Evolutionary conservation across 495 filamentous ascomycete species (phyloP).

Genomic region (Polyplosphaeria fusca): DNA sequence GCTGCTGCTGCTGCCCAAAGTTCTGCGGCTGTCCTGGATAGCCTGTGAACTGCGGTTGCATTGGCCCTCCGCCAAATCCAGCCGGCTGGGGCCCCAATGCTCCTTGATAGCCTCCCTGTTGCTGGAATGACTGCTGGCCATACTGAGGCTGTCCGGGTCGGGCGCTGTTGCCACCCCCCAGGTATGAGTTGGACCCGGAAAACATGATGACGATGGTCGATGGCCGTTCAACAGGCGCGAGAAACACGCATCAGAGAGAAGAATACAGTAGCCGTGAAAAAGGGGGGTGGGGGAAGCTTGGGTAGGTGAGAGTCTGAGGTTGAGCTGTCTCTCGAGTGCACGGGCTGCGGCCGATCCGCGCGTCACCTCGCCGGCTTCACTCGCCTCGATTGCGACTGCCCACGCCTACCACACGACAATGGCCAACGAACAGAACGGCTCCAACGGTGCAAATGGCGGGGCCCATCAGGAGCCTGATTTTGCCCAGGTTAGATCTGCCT

Average conservation of each 20-base stretch:
- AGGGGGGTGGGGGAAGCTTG: background rate
- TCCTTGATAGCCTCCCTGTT: constrained; percentile 43
- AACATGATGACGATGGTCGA: constrained; percentile 59
- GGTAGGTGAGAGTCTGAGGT: constrained; percentile 1
- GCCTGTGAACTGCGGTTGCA: constrained; percentile 59
- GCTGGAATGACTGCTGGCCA: constrained; percentile 54
- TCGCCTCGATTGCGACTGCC: constrained; percentile 8
- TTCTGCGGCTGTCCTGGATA: constrained; percentile 52
- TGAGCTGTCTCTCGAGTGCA: constrained; percentile 5
- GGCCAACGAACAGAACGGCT: constrained; percentile 6
- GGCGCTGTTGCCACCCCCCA: constrained; percentile 70
- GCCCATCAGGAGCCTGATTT: constrained; percentile 29
- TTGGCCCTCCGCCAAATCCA: constrained; percentile 51
- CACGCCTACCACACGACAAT: background rate
- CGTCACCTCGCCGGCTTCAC: constrained; percentile 19
- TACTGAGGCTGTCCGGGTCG: constrained; percentile 69
- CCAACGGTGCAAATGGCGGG: constrained; percentile 17
- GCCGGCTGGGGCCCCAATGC: constrained; percentile 50
- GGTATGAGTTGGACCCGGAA: constrained; percentile 79
- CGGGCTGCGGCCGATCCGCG: constrained; percentile 13
- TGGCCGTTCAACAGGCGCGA: background rate
- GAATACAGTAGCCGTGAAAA: background rate
- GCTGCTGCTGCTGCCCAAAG: constrained; percentile 44
- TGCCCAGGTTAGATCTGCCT: constrained; percentile 28
- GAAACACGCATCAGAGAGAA: constrained; percentile 18